phyloP scores from a whole-genome alignment of 352 stramenopile genomes.

The Globisporangium alternatum region DNA sequence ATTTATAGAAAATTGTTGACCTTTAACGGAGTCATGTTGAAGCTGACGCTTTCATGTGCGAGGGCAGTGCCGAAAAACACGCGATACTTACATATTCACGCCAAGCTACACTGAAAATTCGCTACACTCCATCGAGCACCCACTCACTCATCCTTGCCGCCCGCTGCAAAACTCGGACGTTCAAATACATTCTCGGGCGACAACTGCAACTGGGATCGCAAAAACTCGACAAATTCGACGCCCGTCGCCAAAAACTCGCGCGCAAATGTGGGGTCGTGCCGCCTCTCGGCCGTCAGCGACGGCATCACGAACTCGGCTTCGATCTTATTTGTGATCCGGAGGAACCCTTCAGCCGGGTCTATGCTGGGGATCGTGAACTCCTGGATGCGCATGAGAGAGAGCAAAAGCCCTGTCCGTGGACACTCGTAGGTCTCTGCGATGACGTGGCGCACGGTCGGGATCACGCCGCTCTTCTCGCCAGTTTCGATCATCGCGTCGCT shows the following conservation, averaged over 20 bases:
- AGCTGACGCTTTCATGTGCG: too few relatives aligned
- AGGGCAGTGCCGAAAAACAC: too few relatives aligned
- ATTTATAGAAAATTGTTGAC: too few relatives aligned
- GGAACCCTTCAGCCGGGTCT: slow-evolving; percentile 42
- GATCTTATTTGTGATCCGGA: slow-evolving; percentile 48
- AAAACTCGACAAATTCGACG: slow-evolving; percentile 64
- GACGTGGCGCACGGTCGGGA: slow-evolving; percentile 64
- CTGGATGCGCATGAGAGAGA: slow-evolving; percentile 51
- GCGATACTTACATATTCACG: too few relatives aligned
- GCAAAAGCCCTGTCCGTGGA: slow-evolving; percentile 24
- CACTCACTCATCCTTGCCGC: background rate
- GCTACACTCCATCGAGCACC: background rate
- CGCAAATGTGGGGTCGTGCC: slow-evolving; percentile 50
- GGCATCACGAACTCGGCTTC: slow-evolving; percentile 68
- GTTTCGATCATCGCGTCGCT: slow-evolving; percentile 43
- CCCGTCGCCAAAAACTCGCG: slow-evolving; percentile 51
- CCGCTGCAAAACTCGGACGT: background rate
- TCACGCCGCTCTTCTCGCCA: slow-evolving; percentile 34
- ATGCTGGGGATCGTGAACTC: slow-evolving; percentile 56
- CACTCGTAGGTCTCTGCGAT: slow-evolving; percentile 43
- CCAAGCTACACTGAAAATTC: too few relatives aligned
- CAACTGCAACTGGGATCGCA: slow-evolving; percentile 28
- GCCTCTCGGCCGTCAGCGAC: slow-evolving; percentile 46
- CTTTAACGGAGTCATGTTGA: too few relatives aligned
- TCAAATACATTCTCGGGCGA: slow-evolving; percentile 4